phyloP scores from a whole-genome alignment of 2,329 filamentous ascomycete genomes.

The Zymoseptoria pseudotritici region DNA sequence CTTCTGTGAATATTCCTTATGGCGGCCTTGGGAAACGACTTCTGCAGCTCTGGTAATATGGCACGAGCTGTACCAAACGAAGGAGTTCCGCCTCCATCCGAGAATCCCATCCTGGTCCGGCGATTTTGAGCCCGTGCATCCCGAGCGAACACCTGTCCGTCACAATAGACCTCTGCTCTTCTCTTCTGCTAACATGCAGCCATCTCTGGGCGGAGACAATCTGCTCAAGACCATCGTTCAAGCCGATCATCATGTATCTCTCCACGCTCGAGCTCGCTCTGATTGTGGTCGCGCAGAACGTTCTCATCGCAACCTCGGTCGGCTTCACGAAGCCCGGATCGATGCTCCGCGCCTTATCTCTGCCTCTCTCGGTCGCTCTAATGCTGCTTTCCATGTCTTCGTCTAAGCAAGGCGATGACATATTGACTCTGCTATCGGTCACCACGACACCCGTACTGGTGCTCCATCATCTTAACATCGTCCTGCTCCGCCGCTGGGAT shows the following conservation, averaged over 20 bases:
- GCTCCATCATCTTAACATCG: not conserved
- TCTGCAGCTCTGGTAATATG: constrained; percentile 35
- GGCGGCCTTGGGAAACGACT: constrained; percentile 33
- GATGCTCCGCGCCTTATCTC: not conserved
- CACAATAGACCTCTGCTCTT: not conserved
- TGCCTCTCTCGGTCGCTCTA: not conserved
- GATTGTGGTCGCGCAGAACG: not conserved
- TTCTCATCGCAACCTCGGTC: not conserved
- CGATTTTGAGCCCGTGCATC: not conserved
- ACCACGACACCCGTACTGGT: not conserved
- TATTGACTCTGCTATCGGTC: not conserved
- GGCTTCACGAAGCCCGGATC: not conserved
- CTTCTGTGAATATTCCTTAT: constrained; percentile 44
- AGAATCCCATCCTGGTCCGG: not conserved
- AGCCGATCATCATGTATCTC: not conserved
- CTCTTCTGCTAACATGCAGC: not conserved
- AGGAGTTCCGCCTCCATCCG: constrained; percentile 13
- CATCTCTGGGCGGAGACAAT: not conserved
- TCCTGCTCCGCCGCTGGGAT: not conserved
- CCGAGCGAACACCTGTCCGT: not conserved
- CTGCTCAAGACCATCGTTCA: not conserved
- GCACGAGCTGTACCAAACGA: constrained; percentile 37
- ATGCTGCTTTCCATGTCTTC: not conserved
- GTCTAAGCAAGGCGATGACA: not conserved
- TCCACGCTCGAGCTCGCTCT: not conserved